phyloP scores from a whole-genome alignment of 441 rosid species.

The Croton laevigatus region DNA sequence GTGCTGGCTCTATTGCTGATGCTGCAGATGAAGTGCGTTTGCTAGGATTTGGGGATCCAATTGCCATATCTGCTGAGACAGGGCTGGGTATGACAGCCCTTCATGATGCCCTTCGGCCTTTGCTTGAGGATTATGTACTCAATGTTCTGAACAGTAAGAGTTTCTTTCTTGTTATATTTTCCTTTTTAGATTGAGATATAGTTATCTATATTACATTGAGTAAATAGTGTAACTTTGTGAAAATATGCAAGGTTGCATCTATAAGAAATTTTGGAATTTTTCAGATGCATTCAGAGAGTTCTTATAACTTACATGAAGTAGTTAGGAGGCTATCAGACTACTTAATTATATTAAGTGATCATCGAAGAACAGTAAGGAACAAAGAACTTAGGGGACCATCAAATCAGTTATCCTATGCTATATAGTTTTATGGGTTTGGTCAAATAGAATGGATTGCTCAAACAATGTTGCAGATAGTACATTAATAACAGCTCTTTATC shows the following conservation, averaged over 20 bases:
- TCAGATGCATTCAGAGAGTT: background rate
- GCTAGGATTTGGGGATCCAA: conserved; percentile 87
- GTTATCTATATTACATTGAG: background rate
- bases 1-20: conserved; percentile 51
- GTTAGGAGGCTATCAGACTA: background rate
- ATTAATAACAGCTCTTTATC: background rate
- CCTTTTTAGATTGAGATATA: background rate
- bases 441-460: background rate
- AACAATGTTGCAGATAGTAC: background rate
- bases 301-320: background rate
- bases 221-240: background rate
- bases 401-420: background rate
- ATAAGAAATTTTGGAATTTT: background rate
- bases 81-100: conserved; percentile 91
- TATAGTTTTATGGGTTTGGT: background rate
- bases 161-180: conserved; percentile 3
- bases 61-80: conserved; percentile 92
- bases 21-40: conserved; percentile 58
- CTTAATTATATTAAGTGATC: background rate
- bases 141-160: conserved; percentile 53
- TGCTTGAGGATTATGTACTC: conserved; percentile 60
- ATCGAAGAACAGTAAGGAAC: background rate
- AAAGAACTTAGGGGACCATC: background rate
- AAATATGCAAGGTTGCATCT: background rate
- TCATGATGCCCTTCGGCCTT: conserved; percentile 65